Conservation (phyloP, 371 early-diverging fungal genomes). For the Choanephora cucurbitarum region DNA sequence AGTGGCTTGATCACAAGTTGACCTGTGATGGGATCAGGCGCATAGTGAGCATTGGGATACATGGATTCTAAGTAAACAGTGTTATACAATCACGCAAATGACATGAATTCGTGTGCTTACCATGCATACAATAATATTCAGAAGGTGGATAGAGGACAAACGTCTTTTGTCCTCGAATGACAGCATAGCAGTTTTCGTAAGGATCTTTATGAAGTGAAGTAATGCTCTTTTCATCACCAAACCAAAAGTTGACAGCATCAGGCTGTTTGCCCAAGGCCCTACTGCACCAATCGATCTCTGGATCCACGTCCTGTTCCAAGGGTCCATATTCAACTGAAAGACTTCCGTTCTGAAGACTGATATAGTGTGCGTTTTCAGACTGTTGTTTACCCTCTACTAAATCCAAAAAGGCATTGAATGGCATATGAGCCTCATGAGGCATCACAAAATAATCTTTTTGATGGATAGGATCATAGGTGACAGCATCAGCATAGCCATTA, state of each 20-base stretch:
- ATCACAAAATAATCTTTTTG: slow-evolving; percentile 62
- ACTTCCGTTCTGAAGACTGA: slow-evolving; percentile 75
- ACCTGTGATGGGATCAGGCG: slow-evolving; percentile 25
- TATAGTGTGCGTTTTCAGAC: slow-evolving; percentile 56
- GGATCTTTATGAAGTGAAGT: slow-evolving; percentile 82
- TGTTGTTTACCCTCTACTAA: slow-evolving; percentile 35
- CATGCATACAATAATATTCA: slow-evolving; percentile 69
- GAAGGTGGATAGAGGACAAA: slow-evolving; percentile 74
- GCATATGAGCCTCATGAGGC: slow-evolving; percentile 66
- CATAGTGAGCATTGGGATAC: slow-evolving; percentile 61
- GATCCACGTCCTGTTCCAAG: slow-evolving; percentile 62
- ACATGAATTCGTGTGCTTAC: slow-evolving; percentile 30
- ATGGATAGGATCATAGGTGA: slow-evolving; percentile 49
- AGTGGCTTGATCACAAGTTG: slow-evolving; percentile 41
- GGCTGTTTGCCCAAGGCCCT: slow-evolving; percentile 66
- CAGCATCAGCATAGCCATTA: slow-evolving; percentile 67
- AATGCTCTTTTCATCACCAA: slow-evolving; percentile 62
- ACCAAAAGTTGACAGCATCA: slow-evolving; percentile 85
- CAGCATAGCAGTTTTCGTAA: slow-evolving; percentile 81
- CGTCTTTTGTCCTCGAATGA: slow-evolving; percentile 69
- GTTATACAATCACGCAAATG: too few species aligned
- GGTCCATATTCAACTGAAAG: slow-evolving; percentile 55
- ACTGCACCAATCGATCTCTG: slow-evolving; percentile 61
- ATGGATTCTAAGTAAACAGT: slow-evolving; percentile 51
- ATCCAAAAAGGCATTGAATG: slow-evolving; percentile 58